These are phyloP conservation scores for Chlorella variabilis DNA, from an alignment of 163 green algal genomes.

Conservation along the genomic window DNA sequence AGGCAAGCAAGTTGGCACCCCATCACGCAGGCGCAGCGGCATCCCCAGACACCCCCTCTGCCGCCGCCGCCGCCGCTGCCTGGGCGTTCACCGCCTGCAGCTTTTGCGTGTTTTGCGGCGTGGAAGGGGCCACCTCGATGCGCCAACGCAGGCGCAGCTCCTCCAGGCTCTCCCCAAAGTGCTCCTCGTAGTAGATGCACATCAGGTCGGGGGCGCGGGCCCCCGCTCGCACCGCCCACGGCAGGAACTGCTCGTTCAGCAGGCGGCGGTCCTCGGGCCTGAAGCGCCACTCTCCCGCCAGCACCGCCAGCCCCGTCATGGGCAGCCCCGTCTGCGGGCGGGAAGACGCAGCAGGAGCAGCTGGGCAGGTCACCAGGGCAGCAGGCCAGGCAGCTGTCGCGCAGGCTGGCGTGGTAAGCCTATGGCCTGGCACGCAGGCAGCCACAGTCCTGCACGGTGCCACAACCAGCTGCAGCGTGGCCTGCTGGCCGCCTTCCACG, in stretches of 20 bases:
- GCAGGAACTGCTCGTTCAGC: conserved; percentile 83
- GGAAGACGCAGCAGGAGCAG: too few relatives aligned
- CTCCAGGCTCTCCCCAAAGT: conserved; percentile 85
- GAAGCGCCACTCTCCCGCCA: conserved; percentile 84
- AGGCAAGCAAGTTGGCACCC: too few relatives aligned
- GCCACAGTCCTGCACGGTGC: too few relatives aligned
- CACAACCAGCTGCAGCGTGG: too few relatives aligned
- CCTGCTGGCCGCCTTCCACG: too few relatives aligned
- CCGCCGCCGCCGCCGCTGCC: too few relatives aligned
- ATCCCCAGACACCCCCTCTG: too few relatives aligned
- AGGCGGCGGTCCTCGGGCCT: conserved; percentile 60
- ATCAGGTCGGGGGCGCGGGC: conserved; percentile 85
- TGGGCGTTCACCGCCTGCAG: neutral
- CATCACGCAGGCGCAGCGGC: too few relatives aligned
- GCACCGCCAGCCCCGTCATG: conserved; percentile 89
- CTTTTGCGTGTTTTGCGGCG: conserved; percentile 20
- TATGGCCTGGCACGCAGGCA: too few relatives aligned
- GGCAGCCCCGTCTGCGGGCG: conserved; percentile 92
- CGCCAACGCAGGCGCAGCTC: conserved; percentile 70
- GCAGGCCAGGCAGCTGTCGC: neutral
- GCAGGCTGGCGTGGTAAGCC: too few relatives aligned
- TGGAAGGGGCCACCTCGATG: conserved; percentile 57
- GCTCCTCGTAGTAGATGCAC: conserved; percentile 94
- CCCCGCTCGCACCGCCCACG: conserved; percentile 91
- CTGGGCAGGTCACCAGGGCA: neutral